These are phyloP conservation scores for Metarhizium robertsii DNA, from an alignment of 2,329 filamentous ascomycete species.

Conservation along the genomic window DNA sequence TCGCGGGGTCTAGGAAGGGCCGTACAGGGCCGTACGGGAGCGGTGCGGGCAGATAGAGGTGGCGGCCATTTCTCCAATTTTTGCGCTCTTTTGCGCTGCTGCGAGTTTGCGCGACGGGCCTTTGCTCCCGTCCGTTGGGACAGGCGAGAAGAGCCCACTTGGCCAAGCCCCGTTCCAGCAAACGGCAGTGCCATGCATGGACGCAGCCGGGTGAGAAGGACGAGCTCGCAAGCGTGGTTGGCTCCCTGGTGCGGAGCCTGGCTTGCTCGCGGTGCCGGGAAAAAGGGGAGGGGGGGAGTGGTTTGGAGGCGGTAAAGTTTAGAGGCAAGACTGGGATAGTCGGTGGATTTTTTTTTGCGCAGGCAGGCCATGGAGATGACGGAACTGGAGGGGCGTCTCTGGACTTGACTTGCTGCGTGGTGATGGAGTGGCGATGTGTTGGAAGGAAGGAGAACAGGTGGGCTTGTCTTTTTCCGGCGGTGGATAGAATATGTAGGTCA, in stretches of 20 bases:
- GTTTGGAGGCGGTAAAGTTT: slow-evolving; percentile 13
- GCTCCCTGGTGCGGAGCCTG: background rate
- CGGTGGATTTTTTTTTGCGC: background rate
- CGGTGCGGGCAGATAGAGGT: background rate
- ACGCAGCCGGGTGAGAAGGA: background rate
- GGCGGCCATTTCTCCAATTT: background rate
- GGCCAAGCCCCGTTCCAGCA: background rate
- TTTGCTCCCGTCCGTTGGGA: slow-evolving; percentile 9
- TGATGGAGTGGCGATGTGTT: background rate
- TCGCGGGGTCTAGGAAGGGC: background rate
- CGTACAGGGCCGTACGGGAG: background rate
- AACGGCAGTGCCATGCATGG: background rate
- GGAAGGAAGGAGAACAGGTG: background rate
- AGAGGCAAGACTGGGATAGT: background rate
- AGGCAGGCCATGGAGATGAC: background rate
- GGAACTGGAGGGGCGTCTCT: background rate
- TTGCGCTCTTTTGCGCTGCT: background rate
- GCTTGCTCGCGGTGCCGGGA: background rate
- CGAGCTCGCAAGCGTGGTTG: background rate
- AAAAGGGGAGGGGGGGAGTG: slow-evolving; percentile 1
- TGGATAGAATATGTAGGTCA: background rate
- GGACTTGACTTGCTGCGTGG: background rate
- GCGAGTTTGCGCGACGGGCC: slow-evolving; percentile 9
- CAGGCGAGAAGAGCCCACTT: slow-evolving; percentile 1
- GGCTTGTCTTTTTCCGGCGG: slow-evolving; percentile 4